Base-by-base conservation (phyloP, 805 yeast species). In the Wickerhamiella occidentalis region DNA sequence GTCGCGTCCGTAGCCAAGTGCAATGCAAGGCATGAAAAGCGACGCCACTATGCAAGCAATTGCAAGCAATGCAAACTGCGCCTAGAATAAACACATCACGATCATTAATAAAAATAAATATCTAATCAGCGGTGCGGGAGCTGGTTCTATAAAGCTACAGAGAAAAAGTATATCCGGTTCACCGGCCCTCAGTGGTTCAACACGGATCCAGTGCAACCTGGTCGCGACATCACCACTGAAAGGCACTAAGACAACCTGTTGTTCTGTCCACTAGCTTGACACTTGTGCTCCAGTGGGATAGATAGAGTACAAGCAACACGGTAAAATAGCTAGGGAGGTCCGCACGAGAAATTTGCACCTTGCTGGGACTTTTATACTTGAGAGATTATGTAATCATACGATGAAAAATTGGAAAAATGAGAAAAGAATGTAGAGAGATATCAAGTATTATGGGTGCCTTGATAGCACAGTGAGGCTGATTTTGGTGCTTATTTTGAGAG, bases 231-330 rank as follows among this genome's bases (percentile, higher is more conserved):
- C 40, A 37, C 53, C 48, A 15, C 37, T 51, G 61, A 58, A 57
- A 58, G 54, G 58, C 62, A 41, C 61, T 58, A 56, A 58, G 62
- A 58, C 60, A 58, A 54, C 60, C 60, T 28, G 25, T 13, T 50
- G 40, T 40, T 23, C 28, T 48, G 43, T 38, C 53, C 51, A 38
- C 38, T 55, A 58, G 59, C 55, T 51, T 58, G 62, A 58, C 62
- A 58, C 62, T 56, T 58, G 54, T 53, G 26, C 46, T 38, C 42
- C 53, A 55, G 55, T 59, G 54, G 46, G 53, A 45, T 45, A 37
- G 37, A 26, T 52, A 49, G 53, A 51, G 49, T 48, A 50, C 55
- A 54, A 56, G 62, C 59, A 58, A 58, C 62, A 58, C 62, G 38
- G 48, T 40, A 40, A 37, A 37, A 56, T 50, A 51, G 54, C 58